Conservation (phyloP, 352 stramenopile genomes). For the Globisporangium nodosum region DNA sequence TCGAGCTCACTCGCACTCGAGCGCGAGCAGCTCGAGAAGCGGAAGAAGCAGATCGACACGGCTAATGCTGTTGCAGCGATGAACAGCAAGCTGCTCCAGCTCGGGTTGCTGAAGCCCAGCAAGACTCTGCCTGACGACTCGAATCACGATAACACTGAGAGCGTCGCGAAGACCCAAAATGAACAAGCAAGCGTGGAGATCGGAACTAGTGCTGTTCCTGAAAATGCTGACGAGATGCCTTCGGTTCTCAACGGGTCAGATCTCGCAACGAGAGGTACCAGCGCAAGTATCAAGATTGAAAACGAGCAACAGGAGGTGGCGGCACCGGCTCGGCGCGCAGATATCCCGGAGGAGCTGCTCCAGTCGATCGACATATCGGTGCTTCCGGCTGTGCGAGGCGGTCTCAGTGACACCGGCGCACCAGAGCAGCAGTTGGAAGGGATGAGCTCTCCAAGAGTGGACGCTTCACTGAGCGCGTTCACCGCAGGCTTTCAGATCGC, state of each 20-base stretch:
- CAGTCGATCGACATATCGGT: conserved; percentile 32
- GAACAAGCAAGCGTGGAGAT: not conserved
- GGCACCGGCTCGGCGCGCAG: conserved; percentile 3
- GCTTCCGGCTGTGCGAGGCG: not conserved
- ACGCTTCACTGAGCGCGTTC: conserved; percentile 35
- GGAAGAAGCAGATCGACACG: conserved; percentile 67
- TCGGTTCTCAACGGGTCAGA: too few relatives aligned
- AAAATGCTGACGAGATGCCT: too few relatives aligned
- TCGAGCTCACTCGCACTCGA: conserved; percentile 49
- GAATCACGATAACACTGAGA: not conserved
- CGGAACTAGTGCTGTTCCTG: not conserved
- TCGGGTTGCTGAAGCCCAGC: conserved; percentile 43
- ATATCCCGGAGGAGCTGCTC: conserved; percentile 43
- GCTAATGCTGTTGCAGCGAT: conserved; percentile 70
- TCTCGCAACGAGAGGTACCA: too few relatives aligned
- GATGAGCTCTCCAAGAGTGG: conserved; percentile 9
- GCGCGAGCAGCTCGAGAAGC: conserved; percentile 63
- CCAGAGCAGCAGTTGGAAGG: conserved; percentile 1
- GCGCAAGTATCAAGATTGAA: not conserved
- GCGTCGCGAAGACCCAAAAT: not conserved
- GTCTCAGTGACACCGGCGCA: not conserved
- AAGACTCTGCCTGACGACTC: not conserved
- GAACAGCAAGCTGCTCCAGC: conserved; percentile 57
- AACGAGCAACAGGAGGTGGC: not conserved
- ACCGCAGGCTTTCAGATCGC: conserved; percentile 22